Evolutionary conservation across 23 red algal species (phyloP).

Genomic region (Gracilaria gracilis): DNA sequence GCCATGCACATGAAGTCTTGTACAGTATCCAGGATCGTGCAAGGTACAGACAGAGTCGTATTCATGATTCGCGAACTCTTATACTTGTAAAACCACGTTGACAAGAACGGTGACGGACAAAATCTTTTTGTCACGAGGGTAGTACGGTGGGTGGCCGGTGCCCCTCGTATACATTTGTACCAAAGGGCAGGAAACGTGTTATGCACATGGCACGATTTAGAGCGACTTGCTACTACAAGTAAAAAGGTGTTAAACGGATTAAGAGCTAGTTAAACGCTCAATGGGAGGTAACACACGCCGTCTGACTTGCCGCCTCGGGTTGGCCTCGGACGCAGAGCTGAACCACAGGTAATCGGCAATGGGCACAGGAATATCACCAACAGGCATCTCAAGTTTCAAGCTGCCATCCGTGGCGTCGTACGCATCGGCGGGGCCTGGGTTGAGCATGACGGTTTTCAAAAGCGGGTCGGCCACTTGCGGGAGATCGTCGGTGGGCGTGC

Average conservation of each 20-base stretch:
- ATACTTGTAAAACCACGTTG: no score
- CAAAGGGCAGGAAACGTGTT: neutral
- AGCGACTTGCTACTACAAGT: neutral
- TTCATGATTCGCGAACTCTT: no score
- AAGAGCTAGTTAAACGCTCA: constrained; percentile 38
- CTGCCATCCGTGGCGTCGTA: constrained; percentile 50
- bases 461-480: constrained; percentile 10
- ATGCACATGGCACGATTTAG: neutral
- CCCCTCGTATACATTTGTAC: neutral
- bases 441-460: constrained; percentile 72
- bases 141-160: no score
- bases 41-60: no score
- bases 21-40: no score
- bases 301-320: constrained; percentile 32
- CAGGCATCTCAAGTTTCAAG: constrained; percentile 60
- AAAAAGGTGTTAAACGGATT: neutral
- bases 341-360: constrained; percentile 79
- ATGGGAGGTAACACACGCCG: constrained; percentile 26
- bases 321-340: constrained; percentile 47
- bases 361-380: constrained; percentile 26
- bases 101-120: no score
- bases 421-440: constrained; percentile 68
- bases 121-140: no score
- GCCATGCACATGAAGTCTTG: no score
- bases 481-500: neutral